Percentiles rank a stretch among this genome's conserved stretches.
phyloP scores from a whole-genome alignment of 345 rosid genomes.

The Corchorus olitorius region DNA sequence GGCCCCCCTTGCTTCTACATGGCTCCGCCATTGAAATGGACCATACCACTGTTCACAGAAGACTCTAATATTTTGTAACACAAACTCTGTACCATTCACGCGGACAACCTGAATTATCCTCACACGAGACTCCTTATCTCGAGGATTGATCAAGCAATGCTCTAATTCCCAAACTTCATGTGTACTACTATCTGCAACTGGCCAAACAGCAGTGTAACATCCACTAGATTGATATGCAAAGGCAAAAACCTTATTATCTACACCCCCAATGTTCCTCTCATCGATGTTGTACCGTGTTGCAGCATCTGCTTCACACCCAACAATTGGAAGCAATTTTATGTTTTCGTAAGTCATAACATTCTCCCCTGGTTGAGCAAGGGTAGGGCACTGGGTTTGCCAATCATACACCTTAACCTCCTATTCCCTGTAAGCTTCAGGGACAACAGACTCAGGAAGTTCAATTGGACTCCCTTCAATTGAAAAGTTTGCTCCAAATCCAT shows the following conservation, averaged over 20 bases:
- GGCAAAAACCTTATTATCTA: constrained; percentile 36
- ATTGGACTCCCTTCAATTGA: constrained; percentile 62
- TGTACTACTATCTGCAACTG: constrained; percentile 29
- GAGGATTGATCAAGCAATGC: constrained; percentile 81
- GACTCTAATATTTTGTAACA: constrained; percentile 52
- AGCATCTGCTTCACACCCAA: constrained; percentile 98
- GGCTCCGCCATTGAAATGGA: too few relatives aligned
- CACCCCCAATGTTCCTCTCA: constrained; percentile 48
- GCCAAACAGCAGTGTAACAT: constrained; percentile 77
- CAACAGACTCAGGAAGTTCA: constrained; percentile 83
- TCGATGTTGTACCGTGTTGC: constrained; percentile 72
- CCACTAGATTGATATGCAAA: constrained; percentile 79
- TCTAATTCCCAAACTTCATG: constrained; percentile 57
- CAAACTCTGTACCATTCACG: constrained; percentile 37
- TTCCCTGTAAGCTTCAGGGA: constrained; percentile 90
- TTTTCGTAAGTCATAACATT: constrained; percentile 49
- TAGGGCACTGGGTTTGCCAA: constrained; percentile 99
- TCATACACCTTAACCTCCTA: constrained; percentile 97
- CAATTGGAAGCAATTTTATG: constrained; percentile 90
- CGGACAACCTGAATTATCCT: constrained; percentile 61
- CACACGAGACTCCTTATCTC: constrained; percentile 77
- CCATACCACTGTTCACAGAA: constrained; percentile 89
- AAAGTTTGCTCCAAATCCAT: constrained; percentile 92
- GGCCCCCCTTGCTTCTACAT: too few relatives aligned
- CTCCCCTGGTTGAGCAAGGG: constrained; percentile 60